phyloP scores from a whole-genome alignment of 1,139 yeast genomes.

The Candida tropicalis region DNA sequence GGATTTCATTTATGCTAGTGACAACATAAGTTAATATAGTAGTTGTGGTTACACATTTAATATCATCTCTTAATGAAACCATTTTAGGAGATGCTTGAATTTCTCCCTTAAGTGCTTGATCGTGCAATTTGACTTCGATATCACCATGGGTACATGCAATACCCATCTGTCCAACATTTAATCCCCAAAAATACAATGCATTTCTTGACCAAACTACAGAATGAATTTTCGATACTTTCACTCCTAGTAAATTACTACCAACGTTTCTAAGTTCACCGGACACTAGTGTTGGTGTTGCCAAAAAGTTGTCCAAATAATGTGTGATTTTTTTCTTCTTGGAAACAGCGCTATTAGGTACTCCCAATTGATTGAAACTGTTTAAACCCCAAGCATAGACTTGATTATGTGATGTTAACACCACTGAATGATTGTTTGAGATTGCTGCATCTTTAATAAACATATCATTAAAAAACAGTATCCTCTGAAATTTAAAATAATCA shows the following conservation, averaged over 20 bases:
- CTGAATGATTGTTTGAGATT: slow-evolving; percentile 67
- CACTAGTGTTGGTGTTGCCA: slow-evolving; percentile 52
- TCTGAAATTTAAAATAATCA: slow-evolving; percentile 41
- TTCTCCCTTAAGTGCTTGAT: slow-evolving; percentile 35
- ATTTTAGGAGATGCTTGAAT: slow-evolving; percentile 45
- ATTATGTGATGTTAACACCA: slow-evolving; percentile 53
- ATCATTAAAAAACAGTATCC: slow-evolving; percentile 27
- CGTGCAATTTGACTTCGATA: slow-evolving; percentile 31
- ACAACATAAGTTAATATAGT: slow-evolving; percentile 74
- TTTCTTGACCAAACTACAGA: slow-evolving; percentile 61
- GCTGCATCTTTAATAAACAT: slow-evolving; percentile 43
- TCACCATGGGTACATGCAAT: slow-evolving; percentile 27
- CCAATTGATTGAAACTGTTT: slow-evolving; percentile 67
- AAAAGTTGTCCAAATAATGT: slow-evolving; percentile 39
- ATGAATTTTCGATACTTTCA: slow-evolving; percentile 73
- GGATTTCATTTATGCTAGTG: slow-evolving; percentile 60
- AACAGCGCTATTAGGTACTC: slow-evolving; percentile 44
- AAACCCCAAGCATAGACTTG: slow-evolving; percentile 79
- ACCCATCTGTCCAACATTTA: slow-evolving; percentile 88
- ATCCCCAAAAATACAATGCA: slow-evolving; percentile 73
- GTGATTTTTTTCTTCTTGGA: slow-evolving; percentile 19
- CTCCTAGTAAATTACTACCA: slow-evolving; percentile 41
- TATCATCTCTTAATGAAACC: slow-evolving; percentile 49
- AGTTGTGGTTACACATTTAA: slow-evolving; percentile 64
- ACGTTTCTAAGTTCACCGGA: slow-evolving; percentile 47